Evolutionary conservation across 2,329 filamentous ascomycete genomes (phyloP).

Genomic region (Botrytis deweyae): DNA sequence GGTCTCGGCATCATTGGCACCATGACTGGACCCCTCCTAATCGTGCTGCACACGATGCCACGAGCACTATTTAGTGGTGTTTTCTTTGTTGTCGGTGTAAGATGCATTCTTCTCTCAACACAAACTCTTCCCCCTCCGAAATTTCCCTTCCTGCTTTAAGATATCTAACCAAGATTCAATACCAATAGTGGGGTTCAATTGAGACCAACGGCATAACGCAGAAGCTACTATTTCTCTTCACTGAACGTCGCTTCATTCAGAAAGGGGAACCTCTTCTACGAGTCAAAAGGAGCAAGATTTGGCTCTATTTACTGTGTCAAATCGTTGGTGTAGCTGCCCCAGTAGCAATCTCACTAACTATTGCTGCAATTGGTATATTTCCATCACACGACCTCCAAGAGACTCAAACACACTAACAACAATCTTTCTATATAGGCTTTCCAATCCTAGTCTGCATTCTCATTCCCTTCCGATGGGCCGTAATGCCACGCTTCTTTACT

Average conservation of each 20-base stretch:
- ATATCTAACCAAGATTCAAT: background rate
- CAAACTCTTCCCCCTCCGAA: background rate
- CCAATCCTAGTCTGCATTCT: background rate
- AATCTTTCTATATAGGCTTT: background rate
- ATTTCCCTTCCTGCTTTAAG: background rate
- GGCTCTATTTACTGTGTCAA: background rate
- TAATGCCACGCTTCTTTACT: background rate
- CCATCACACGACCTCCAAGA: background rate
- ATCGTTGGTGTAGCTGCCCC: background rate
- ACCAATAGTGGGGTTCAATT: background rate
- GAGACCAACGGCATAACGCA: background rate
- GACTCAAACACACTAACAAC: background rate
- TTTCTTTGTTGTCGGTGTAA: background rate
- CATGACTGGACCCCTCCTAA: background rate
- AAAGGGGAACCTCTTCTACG: background rate
- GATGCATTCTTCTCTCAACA: background rate
- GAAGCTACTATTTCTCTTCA: background rate
- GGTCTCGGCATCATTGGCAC: background rate
- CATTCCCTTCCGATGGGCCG: background rate
- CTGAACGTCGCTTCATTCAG: background rate
- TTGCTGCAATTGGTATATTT: background rate
- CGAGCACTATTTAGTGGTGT: background rate
- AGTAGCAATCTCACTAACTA: background rate
- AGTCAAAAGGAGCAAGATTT: background rate
- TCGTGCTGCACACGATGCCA: background rate